Base-by-base conservation (phyloP, 352 stramenopile genomes). In the Globisporangium abappressorium region DNA sequence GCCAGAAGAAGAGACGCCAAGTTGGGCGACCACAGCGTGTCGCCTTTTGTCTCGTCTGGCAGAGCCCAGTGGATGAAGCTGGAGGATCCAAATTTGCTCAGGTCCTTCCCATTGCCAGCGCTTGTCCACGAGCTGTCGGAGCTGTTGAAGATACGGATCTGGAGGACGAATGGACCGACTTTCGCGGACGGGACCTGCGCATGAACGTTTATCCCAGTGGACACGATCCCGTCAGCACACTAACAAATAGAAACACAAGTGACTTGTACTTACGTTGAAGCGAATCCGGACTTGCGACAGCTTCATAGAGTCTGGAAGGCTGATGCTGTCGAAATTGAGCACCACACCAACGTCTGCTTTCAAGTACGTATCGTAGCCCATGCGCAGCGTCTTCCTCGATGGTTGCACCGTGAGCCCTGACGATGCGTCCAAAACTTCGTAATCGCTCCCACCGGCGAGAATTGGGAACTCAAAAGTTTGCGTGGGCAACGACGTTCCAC, bases 81-180 rank as follows among this genome's bases (percentile, higher is more conserved):
- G 0, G 65, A 43, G 3, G 68, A 75, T 1, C 68, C 71, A 60
- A 79, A 75, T 33, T 73, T 57, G 30, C 57, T 53, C 8, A 55
- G 8, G 22, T 34, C 33, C 8, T 3, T 43, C 11, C 2, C 54
- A 38, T 22, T 67, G 28, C 33, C 20, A 18, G 2, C 20, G 11
- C 20, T 51, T 22, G 20, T 38, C 66, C 15, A 79, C 36, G 36
- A 70, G 59, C 22, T 26, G 2, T 20, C 28, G 53, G 68, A 60
- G 1, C n/a, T 22, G 24, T 73, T 71, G 6, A 83, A 15, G 3
- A 75, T 57, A 51, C 74, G 74, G 47, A 89, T 73, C 65, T 81
- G 61, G 0, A 89, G 56, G 4, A 46, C 49, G 56, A 87, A 82
- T 0, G 81, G 81, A 9, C 81, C 81, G 30, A 84, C 68, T 60